These are phyloP conservation scores for Tylopilus sp. DNA, from an alignment of 1,284 basidiomycete species.

Conservation along the genomic window DNA sequence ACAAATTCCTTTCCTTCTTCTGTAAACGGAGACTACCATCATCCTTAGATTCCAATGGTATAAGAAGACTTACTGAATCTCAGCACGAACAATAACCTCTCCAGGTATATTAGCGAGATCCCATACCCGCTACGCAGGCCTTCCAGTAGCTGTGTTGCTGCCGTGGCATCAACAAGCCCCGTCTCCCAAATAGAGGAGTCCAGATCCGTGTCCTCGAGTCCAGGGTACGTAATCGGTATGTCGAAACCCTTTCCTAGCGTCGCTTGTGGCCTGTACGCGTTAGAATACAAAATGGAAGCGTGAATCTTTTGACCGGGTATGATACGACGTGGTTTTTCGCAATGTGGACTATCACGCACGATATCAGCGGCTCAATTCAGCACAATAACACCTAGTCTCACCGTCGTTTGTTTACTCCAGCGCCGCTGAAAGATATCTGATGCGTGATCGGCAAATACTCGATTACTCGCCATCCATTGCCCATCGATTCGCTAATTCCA, in stretches of 20 bases:
- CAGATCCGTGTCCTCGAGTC: neutral
- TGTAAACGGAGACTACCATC: neutral
- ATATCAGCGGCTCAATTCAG: neutral
- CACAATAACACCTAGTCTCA: neutral
- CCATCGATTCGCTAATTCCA: slow-evolving; percentile 26
- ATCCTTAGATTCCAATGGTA: neutral
- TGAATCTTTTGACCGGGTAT: slow-evolving; percentile 28
- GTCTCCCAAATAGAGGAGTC: slow-evolving; percentile 15
- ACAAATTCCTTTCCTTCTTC: slow-evolving; percentile 6
- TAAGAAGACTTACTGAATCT: slow-evolving; percentile 14
- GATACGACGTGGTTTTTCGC: slow-evolving; percentile 22
- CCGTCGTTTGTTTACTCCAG: slow-evolving; percentile 13
- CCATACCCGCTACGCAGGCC: neutral
- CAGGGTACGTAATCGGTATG: neutral
- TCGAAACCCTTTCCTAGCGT: slow-evolving; percentile 14
- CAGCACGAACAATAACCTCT: slow-evolving; percentile 22
- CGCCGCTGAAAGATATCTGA: slow-evolving; percentile 18
- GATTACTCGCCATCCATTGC: slow-evolving; percentile 17
- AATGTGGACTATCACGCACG: slow-evolving; percentile 14
- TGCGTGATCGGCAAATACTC: slow-evolving; percentile 27
- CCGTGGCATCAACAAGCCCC: slow-evolving; percentile 14
- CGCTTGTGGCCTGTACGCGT: slow-evolving; percentile 23
- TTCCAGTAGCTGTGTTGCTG: slow-evolving; percentile 5
- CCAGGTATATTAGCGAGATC: slow-evolving; percentile 9
- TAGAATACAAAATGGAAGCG: slow-evolving; percentile 19